These are phyloP conservation scores for Pseudopithomyces maydicus DNA, from an alignment of 2,329 filamentous ascomycete genomes.

Conservation along the genomic window DNA sequence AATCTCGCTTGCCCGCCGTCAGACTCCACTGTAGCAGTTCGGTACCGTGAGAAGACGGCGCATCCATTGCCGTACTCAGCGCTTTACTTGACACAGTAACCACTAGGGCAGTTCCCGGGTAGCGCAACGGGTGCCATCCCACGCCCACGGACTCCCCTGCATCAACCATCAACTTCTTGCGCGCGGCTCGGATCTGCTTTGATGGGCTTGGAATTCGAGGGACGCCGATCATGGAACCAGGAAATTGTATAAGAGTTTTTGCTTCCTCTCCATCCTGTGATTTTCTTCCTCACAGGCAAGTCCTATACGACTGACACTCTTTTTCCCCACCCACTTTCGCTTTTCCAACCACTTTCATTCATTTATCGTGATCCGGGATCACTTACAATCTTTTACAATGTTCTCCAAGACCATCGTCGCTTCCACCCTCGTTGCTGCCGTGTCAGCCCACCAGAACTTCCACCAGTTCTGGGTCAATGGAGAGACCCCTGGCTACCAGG, in stretches of 20 bases:
- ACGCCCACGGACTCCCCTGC: not conserved
- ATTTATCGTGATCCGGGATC: conserved; percentile 15
- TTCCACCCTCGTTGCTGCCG: conserved; percentile 30
- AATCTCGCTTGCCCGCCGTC: conserved; percentile 3
- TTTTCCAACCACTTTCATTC: conserved; percentile 9
- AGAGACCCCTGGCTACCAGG: conserved; percentile 34
- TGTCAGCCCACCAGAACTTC: conserved; percentile 40
- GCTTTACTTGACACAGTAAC: not conserved
- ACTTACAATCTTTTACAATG: conserved; percentile 26
- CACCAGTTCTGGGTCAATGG: conserved; percentile 40
- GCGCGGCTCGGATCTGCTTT: conserved; percentile 1
- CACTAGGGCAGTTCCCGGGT: not conserved
- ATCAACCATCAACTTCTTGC: not conserved
- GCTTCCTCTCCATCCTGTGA: not conserved
- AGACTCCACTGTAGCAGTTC: not conserved
- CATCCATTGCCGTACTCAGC: not conserved
- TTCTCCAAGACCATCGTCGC: conserved; percentile 35
- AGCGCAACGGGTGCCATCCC: conserved; percentile 1
- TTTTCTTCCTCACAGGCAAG: conserved; percentile 2
- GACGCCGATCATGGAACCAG: not conserved
- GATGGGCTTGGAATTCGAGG: not conserved
- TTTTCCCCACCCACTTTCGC: not conserved
- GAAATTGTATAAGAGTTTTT: conserved; percentile 1
- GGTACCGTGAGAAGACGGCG: not conserved
- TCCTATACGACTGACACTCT: conserved; percentile 7